phyloP scores from a whole-genome alignment of 768 basidiomycete genomes.

The Lenzites betulinus region DNA sequence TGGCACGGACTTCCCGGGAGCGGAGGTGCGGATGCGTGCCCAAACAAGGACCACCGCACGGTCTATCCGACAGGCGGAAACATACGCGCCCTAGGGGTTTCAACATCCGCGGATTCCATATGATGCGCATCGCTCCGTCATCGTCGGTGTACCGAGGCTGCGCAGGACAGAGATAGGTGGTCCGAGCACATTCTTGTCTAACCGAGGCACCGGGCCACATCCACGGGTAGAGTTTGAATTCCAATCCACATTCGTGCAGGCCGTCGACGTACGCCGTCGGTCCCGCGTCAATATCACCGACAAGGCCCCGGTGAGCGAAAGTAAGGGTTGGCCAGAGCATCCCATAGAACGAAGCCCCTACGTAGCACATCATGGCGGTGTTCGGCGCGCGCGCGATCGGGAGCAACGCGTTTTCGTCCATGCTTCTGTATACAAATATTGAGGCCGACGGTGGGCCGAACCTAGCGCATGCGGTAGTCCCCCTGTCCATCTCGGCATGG shows the following conservation, averaged over 20 bases:
- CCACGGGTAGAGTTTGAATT: neutral
- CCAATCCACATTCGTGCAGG: neutral
- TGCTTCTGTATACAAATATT: too few species aligned
- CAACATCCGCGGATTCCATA: neutral
- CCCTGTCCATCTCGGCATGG: neutral
- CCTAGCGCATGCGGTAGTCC: too few species aligned
- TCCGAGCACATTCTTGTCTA: neutral
- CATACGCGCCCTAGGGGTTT: neutral
- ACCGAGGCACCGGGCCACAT: neutral
- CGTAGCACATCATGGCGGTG: neutral
- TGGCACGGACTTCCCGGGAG: too few species aligned
- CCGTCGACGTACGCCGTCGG: too few species aligned
- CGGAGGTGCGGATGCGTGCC: too few species aligned
- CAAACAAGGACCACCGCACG: neutral
- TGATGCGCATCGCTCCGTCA: neutral
- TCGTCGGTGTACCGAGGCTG: neutral
- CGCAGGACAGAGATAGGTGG: neutral
- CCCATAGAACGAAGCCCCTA: neutral
- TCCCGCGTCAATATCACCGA: neutral
- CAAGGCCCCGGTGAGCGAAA: neutral
- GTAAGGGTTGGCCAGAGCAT: neutral
- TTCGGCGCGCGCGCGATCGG: neutral
- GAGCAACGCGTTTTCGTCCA: neutral
- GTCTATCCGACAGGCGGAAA: neutral
- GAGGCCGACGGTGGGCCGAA: too few species aligned